phyloP scores from a whole-genome alignment of 345 rosid species.

The Jatropha curcas region DNA sequence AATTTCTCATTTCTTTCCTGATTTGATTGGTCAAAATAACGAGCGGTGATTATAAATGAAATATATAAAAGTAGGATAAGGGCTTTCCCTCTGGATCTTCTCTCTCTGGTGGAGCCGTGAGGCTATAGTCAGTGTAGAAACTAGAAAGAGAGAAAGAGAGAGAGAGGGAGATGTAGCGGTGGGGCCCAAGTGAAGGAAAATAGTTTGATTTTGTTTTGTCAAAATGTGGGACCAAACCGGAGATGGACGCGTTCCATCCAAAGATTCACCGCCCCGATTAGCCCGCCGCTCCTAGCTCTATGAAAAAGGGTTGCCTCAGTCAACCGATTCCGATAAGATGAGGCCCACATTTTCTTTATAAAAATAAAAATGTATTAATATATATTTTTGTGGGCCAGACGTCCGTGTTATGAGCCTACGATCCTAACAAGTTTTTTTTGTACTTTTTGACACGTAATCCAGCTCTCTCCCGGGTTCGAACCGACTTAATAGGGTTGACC shows the following conservation, averaged over 20 bases:
- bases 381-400: background rate
- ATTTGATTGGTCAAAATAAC: too few relatives aligned
- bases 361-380: too few relatives aligned
- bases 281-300: conserved; percentile 28
- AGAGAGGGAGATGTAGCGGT: background rate
- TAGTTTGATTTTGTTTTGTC: background rate
- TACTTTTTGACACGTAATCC: conserved; percentile 5
- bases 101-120: background rate
- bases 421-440: background rate
- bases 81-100: background rate
- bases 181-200: conserved; percentile 14
- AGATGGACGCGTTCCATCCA: conserved; percentile 42
- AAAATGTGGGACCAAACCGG: background rate
- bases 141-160: background rate
- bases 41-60: background rate
- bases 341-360: conserved; percentile 10
- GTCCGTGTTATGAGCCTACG: background rate
- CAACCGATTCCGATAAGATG: conserved; percentile 19
- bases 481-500: conserved; percentile 35
- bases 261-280: conserved; percentile 33
- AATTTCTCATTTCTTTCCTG: too few relatives aligned
- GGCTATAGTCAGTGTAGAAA: background rate
- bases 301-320: conserved; percentile 32
- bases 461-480: conserved; percentile 8
- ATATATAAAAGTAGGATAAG: background rate